Evolutionary conservation across 2,329 filamentous ascomycete genomes (phyloP).

Genomic region (Aureobasidium sp.): DNA sequence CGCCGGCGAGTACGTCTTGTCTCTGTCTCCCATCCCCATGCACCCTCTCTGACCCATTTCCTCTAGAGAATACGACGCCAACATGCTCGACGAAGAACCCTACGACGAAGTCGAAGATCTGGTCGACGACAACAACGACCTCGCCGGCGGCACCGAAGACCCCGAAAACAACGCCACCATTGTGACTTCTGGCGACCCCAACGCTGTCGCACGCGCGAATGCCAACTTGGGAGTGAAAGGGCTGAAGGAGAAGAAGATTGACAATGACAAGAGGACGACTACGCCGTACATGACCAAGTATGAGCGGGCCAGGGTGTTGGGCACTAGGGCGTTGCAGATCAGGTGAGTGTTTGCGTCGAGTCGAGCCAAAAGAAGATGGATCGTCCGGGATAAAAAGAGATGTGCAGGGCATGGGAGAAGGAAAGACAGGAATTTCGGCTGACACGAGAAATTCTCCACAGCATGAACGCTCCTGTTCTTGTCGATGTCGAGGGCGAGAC

Average conservation of each 20-base stretch:
- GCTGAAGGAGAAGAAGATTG: slow-evolving; percentile 74
- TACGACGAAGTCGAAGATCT: slow-evolving; percentile 50
- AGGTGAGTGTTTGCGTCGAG: slow-evolving; percentile 54
- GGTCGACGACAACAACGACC: slow-evolving; percentile 18
- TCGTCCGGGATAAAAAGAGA: background rate
- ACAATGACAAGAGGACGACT: slow-evolving; percentile 78
- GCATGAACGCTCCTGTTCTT: slow-evolving; percentile 95
- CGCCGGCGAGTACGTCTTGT: slow-evolving; percentile 20
- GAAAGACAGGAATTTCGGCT: background rate
- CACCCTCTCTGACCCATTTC: background rate
- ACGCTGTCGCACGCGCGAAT: slow-evolving; percentile 37
- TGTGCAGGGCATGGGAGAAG: too few relatives aligned
- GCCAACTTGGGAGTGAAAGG: slow-evolving; percentile 50
- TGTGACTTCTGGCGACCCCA: slow-evolving; percentile 46
- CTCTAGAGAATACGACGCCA: slow-evolving; percentile 30
- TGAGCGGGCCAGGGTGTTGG: slow-evolving; percentile 86
- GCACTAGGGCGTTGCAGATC: slow-evolving; percentile 90
- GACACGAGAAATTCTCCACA: slow-evolving; percentile 35
- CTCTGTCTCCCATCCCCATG: background rate
- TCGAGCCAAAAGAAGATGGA: background rate
- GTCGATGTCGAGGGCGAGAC: slow-evolving; percentile 97
- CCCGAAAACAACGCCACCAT: slow-evolving; percentile 34
- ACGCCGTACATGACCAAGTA: slow-evolving; percentile 99
- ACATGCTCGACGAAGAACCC: slow-evolving; percentile 37
- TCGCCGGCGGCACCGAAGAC: slow-evolving; percentile 23